phyloP scores from a whole-genome alignment of 176 grass and related monocot species.

The Zoysia pacifica region DNA sequence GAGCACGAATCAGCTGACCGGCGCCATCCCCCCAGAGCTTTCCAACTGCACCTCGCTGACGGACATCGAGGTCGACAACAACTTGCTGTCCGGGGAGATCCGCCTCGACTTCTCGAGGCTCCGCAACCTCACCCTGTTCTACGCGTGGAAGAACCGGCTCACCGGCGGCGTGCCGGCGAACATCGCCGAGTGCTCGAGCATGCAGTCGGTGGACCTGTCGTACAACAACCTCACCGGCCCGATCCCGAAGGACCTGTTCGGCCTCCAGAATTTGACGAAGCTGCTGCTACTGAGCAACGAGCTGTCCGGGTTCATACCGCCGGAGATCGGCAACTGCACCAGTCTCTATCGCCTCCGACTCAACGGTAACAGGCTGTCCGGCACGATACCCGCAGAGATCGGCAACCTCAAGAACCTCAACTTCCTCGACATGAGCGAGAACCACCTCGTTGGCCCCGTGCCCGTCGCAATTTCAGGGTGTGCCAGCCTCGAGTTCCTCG shows the following conservation, averaged over 20 bases:
- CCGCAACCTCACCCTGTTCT: slow-evolving; percentile 86
- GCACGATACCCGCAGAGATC: slow-evolving; percentile 70
- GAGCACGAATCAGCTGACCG: slow-evolving; percentile 86
- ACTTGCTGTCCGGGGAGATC: slow-evolving; percentile 78
- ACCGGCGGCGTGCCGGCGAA: slow-evolving; percentile 67
- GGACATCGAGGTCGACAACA: slow-evolving; percentile 93
- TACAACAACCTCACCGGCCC: slow-evolving; percentile 81
- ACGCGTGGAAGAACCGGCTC: slow-evolving; percentile 92
- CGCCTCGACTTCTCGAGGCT: slow-evolving; percentile 64
- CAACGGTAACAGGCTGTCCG: slow-evolving; percentile 69
- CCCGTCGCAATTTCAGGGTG: slow-evolving; percentile 68
- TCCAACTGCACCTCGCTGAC: slow-evolving; percentile 78
- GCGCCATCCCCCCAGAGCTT: slow-evolving; percentile 68
- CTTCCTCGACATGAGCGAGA: slow-evolving; percentile 90
- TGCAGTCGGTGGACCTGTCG: slow-evolving; percentile 87
- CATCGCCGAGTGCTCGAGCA: slow-evolving; percentile 59
- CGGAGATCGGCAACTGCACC: slow-evolving; percentile 83
- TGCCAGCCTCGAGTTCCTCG: slow-evolving; percentile 72
- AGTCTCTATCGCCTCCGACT: slow-evolving; percentile 80
- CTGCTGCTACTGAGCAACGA: slow-evolving; percentile 82
- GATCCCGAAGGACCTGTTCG: slow-evolving; percentile 70
- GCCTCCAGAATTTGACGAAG: slow-evolving; percentile 86
- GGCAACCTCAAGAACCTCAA: slow-evolving; percentile 71
- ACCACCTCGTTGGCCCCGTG: slow-evolving; percentile 64
- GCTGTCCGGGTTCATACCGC: slow-evolving; percentile 70